These are phyloP conservation scores for Phaeosphaeriaceae sp. DNA, from an alignment of 2,329 filamentous ascomycete genomes.

Conservation along the genomic window DNA sequence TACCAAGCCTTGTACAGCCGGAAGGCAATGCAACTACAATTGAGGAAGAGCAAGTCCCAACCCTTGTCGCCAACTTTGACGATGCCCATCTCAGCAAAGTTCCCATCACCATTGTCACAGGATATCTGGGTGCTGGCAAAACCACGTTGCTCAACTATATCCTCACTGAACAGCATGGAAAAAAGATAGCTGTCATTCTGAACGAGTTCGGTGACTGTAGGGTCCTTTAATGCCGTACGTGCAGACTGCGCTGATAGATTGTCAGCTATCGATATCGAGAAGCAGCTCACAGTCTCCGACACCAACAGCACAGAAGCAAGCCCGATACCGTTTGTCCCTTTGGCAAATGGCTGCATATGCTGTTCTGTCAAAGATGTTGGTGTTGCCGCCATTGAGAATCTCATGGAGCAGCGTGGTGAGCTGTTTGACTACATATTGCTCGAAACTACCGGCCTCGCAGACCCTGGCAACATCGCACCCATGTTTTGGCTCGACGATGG, in stretches of 20 bases:
- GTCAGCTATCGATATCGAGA: constrained; percentile 91
- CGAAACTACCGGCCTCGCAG: constrained; percentile 93
- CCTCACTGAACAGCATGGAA: constrained; percentile 90
- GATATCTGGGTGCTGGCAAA: constrained; percentile 94
- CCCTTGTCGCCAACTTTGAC: constrained; percentile 44
- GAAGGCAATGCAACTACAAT: constrained; percentile 25
- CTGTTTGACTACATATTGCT: constrained; percentile 97
- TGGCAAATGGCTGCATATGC: constrained; percentile 96
- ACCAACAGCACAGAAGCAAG: constrained; percentile 36
- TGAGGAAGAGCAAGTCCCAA: constrained; percentile 28
- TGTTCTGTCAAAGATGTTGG: constrained; percentile 97
- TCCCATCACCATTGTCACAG: constrained; percentile 85
- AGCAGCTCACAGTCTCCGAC: constrained; percentile 83
- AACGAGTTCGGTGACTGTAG: constrained; percentile 65
- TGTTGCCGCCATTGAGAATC: constrained; percentile 90
- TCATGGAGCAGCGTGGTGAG: constrained; percentile 87
- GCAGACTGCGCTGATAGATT: constrained; percentile 5
- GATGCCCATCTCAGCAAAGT: constrained; percentile 68
- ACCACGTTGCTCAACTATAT: constrained; percentile 97
- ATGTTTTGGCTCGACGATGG: constrained; percentile 98
- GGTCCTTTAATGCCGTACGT: not conserved
- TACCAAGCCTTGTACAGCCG: constrained; percentile 63
- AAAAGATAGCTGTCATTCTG: constrained; percentile 97
- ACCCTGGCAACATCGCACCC: constrained; percentile 93
- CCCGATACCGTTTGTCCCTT: constrained; percentile 74